Base-by-base conservation (phyloP, 1,139 yeast species). In the Ogataea hybrid region DNA sequence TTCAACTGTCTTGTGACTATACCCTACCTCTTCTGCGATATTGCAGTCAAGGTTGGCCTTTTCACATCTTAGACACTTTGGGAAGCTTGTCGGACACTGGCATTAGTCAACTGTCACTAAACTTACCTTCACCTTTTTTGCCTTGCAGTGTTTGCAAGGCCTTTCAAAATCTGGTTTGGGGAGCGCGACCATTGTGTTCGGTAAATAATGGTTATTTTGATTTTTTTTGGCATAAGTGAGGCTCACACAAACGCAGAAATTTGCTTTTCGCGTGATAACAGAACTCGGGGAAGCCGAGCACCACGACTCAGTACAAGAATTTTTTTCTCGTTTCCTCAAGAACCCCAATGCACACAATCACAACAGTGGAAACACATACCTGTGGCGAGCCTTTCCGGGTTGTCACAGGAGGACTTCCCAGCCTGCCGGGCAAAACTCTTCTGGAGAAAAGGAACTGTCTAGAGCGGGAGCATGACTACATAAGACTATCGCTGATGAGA, bases 331-430 rank as follows among this genome's bases (percentile, higher is more conserved):
- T 22, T 35, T 35, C 22, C 22, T 9, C 20, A 5, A 21, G 14
- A 14, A 20, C 9, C 14, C 12, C 14, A 15, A 12, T 30, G 21
- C 38, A 17, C 10, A 37, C 46, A 3, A 20, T 61, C 34, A 35
- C 62, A 33, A 47, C 63, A 16, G 43, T 60, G 40, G 59, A 61
- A 49, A 49, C 62, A 15, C 58, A 58, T 44, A 51, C 59, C 2
- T 49, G 51, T 29, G 59, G 61, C 10, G 61, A 54, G 32, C 59
- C 59, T 3, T 56, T 56, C 29, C 35, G 59, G 30, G 43, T 54
- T 11, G 43, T 53, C 3, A 43, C 41, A 1, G 47, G 37, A n/a
- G 61, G 59, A 5, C 32, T 56, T 23, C 61, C 60, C 3, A 25
- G 40, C 6, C 36, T 52, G 9, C 54, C 52, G 16, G 60, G 61